phyloP scores from a whole-genome alignment of 371 early-diverging fungal species.

The Batrachochytrium dendrobatidis region DNA sequence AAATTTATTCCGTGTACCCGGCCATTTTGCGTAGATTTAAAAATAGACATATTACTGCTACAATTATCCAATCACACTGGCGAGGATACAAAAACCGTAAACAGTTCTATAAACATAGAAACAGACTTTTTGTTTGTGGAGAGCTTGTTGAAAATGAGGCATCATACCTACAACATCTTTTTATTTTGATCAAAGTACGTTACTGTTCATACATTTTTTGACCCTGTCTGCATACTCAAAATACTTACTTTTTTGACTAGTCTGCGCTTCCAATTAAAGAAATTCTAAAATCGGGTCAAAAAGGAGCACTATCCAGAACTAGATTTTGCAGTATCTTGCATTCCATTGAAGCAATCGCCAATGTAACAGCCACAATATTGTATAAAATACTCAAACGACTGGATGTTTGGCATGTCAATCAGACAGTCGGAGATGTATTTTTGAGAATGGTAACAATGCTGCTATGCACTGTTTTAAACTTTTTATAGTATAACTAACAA shows the following conservation, averaged over 20 bases:
- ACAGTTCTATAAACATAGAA: constrained; percentile 1
- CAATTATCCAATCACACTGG: constrained; percentile 9
- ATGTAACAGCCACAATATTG: constrained; percentile 1
- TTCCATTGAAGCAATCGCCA: constrained; percentile 5
- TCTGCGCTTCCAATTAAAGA: constrained; percentile 2
- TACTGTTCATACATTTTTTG: too few relatives aligned
- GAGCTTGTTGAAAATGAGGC: constrained; percentile 22
- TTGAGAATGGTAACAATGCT: not conserved
- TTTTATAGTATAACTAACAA: not conserved
- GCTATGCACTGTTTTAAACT: too few relatives aligned
- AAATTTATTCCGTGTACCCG: not conserved
- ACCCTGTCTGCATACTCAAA: not conserved
- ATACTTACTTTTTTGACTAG: not conserved
- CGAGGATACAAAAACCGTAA: constrained; percentile 15
- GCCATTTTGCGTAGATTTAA: not conserved
- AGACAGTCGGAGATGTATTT: constrained; percentile 4
- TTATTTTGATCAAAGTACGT: constrained; percentile 13
- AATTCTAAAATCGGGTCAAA: not conserved
- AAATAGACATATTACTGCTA: not conserved
- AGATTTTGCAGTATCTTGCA: constrained; percentile 1
- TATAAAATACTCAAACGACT: not conserved
- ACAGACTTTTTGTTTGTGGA: constrained; percentile 12
- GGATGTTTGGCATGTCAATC: not conserved
- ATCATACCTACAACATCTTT: constrained; percentile 16
- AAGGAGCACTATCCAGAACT: not conserved